These are phyloP conservation scores for Cytospora piceae DNA, from an alignment of 2,329 filamentous ascomycete species.

Conservation along the genomic window DNA sequence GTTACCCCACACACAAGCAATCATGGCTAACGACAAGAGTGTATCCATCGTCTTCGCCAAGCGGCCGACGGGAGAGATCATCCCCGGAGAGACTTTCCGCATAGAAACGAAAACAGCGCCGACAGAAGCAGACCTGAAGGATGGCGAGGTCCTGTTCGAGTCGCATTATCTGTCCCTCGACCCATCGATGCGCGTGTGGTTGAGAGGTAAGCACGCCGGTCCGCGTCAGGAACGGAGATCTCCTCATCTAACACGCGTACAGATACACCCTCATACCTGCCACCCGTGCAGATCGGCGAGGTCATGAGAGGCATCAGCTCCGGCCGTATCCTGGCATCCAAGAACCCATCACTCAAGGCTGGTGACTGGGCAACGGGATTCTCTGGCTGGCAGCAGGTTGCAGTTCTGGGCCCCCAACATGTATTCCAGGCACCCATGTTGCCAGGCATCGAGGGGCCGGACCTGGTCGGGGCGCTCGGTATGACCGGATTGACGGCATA, in stretches of 20 bases:
- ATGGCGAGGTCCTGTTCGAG: conserved; percentile 57
- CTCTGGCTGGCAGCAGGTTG: conserved; percentile 62
- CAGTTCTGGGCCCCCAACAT: conserved; percentile 50
- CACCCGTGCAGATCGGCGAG: conserved; percentile 62
- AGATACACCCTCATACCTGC: conserved; percentile 52
- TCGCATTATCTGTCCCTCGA: conserved; percentile 62
- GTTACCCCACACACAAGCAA: not conserved
- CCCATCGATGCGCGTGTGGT: conserved; percentile 67
- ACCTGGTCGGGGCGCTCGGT: conserved; percentile 58
- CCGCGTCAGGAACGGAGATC: too few species aligned
- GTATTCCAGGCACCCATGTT: conserved; percentile 38
- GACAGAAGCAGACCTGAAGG: conserved; percentile 49
- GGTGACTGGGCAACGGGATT: conserved; percentile 56
- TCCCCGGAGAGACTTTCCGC: conserved; percentile 68
- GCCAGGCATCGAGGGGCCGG: conserved; percentile 45
- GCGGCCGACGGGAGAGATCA: conserved; percentile 62
- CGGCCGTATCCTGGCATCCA: conserved; percentile 55
- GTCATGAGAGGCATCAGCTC: conserved; percentile 63
- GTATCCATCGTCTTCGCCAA: conserved; percentile 57
- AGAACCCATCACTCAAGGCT: conserved; percentile 48
- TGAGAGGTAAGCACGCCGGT: conserved; percentile 46
- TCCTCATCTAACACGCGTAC: not conserved
- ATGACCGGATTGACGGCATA: conserved; percentile 69
- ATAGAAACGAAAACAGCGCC: conserved; percentile 55
- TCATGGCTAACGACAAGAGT: conserved; percentile 27